Percentiles rank a stretch among this genome's conserved stretches.
These are phyloP conservation scores for Hibiscus tridactylites DNA, from an alignment of 345 rosid species.

Conservation along the genomic window DNA sequence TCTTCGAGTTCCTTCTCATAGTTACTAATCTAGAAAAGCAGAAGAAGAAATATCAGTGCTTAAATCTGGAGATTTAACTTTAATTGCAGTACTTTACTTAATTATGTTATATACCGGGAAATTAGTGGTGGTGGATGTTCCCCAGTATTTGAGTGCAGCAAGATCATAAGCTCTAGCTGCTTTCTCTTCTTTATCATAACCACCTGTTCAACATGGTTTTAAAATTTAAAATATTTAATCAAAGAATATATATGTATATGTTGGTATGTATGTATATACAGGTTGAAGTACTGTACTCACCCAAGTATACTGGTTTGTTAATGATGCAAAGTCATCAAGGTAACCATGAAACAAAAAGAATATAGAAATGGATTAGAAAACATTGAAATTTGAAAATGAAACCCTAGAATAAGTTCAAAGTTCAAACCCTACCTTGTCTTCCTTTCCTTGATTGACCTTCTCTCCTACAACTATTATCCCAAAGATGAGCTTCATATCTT, in stretches of 20 bases:
- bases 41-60: not conserved
- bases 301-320: slow-evolving; percentile 61
- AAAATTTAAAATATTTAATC: not conserved
- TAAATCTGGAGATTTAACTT: not conserved
- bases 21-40: slow-evolving; percentile 54
- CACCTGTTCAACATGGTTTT: slow-evolving; percentile 41
- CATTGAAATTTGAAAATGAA: not conserved
- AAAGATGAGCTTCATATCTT: slow-evolving; percentile 97
- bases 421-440: slow-evolving; percentile 59
- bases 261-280: not conserved
- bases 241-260: not conserved
- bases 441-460: slow-evolving; percentile 99
- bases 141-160: slow-evolving; percentile 97
- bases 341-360: slow-evolving; percentile 14
- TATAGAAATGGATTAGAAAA: slow-evolving; percentile 10
- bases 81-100: not conserved
- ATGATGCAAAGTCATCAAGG: slow-evolving; percentile 9
- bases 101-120: slow-evolving; percentile 49
- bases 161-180: slow-evolving; percentile 97
- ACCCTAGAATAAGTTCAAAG: not conserved
- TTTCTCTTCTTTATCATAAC: slow-evolving; percentile 98
- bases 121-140: slow-evolving; percentile 90
- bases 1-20: slow-evolving; percentile 96
- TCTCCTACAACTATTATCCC: slow-evolving; percentile 99
- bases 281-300: slow-evolving; percentile 31